Evolutionary conservation across 768 basidiomycete species (phyloP).

Genomic region (Pholiota molesta): DNA sequence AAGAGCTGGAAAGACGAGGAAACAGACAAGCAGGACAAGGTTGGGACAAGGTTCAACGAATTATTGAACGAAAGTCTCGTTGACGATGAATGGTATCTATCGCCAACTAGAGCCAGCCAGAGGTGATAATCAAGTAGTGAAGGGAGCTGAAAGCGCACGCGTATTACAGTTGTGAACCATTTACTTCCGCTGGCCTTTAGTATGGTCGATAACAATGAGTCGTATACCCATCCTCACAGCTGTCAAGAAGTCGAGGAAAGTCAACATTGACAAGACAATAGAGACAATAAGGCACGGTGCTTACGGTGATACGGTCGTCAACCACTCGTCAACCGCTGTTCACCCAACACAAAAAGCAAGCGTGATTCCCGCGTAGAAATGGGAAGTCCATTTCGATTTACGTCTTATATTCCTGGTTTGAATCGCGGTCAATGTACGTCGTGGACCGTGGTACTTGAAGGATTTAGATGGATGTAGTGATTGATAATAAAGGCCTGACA

Average conservation of each 20-base stretch:
- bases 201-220: neutral
- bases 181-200: neutral
- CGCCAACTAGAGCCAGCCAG: neutral
- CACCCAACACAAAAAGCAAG: neutral
- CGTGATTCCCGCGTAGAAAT: neutral
- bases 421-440: neutral
- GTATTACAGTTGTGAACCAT: neutral
- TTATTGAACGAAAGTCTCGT: neutral
- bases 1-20: neutral
- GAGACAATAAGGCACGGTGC: neutral
- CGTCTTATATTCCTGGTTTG: neutral
- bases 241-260: neutral
- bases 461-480: neutral
- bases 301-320: neutral
- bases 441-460: neutral
- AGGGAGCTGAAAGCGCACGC: neutral
- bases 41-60: neutral
- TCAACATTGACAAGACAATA: neutral
- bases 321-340: neutral
- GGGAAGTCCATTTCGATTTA: neutral
- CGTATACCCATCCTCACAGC: neutral
- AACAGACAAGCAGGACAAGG: neutral
- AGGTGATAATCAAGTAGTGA: neutral
- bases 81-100: neutral
- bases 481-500: neutral